Evolutionary conservation across 2,329 filamentous ascomycete species (phyloP).

Genomic region (Diaporthe citriasiana): DNA sequence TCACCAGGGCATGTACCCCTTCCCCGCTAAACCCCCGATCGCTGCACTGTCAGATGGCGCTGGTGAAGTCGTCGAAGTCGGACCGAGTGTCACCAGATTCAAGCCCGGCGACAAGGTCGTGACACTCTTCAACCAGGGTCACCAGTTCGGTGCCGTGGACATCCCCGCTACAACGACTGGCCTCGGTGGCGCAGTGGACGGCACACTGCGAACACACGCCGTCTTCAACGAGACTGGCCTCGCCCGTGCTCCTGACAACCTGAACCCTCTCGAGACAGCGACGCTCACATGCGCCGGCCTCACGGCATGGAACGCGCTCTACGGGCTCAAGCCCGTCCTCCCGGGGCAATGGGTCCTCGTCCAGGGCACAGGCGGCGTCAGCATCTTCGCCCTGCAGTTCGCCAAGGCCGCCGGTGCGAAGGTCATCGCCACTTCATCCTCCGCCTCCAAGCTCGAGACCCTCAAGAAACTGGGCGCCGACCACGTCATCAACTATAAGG

Average conservation of each 20-base stretch:
- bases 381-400: slow-evolving; percentile 73
- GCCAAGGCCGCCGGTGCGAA: slow-evolving; percentile 64
- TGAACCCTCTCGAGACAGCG: slow-evolving; percentile 66
- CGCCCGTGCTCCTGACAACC: slow-evolving; percentile 71
- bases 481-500: slow-evolving; percentile 70
- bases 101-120: slow-evolving; percentile 67
- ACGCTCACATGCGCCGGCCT: slow-evolving; percentile 72
- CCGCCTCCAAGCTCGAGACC: slow-evolving; percentile 60
- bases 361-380: slow-evolving; percentile 80
- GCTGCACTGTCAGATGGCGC: slow-evolving; percentile 68
- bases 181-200: slow-evolving; percentile 77
- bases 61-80: slow-evolving; percentile 66
- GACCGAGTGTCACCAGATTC: slow-evolving; percentile 62
- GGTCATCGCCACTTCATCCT: slow-evolving; percentile 71
- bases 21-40: slow-evolving; percentile 58
- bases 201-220: slow-evolving; percentile 76
- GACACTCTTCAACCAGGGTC: slow-evolving; percentile 73
- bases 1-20: slow-evolving; percentile 60
- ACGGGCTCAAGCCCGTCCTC: slow-evolving; percentile 66
- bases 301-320: slow-evolving; percentile 77
- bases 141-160: slow-evolving; percentile 61
- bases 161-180: slow-evolving; percentile 61
- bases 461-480: slow-evolving; percentile 68
- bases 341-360: slow-evolving; percentile 73
- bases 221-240: slow-evolving; percentile 78